Conservation (phyloP, 2,329 filamentous ascomycete species). For the Capronia epimyces region DNA sequence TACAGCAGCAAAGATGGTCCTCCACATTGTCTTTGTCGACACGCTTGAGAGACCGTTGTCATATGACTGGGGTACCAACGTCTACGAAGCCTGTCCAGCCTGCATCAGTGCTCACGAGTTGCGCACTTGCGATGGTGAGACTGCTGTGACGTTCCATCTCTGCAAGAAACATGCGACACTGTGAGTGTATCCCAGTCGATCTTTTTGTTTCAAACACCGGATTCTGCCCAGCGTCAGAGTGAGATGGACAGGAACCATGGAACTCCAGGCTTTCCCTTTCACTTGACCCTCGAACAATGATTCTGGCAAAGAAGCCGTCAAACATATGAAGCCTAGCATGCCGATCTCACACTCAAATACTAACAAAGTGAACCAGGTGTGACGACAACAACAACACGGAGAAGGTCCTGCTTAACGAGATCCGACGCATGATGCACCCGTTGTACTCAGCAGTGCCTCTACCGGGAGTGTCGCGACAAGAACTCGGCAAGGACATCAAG, state of each 20-base stretch:
- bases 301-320: not conserved
- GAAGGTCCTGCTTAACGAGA: constrained; percentile 9
- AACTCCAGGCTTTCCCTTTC: no score
- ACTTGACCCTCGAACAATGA: no score
- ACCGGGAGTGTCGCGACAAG: not conserved
- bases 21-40: constrained; percentile 7
- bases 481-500: constrained; percentile 8
- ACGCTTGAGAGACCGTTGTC: constrained; percentile 4
- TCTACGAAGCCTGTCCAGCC: constrained; percentile 13
- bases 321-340: not conserved
- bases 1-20: constrained; percentile 11
- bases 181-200: constrained; percentile 6
- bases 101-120: constrained; percentile 19
- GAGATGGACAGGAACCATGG: no score
- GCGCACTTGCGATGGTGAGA: constrained; percentile 19
- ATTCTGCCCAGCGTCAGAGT: no score
- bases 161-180: constrained; percentile 12
- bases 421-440: constrained; percentile 11
- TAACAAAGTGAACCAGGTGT: not conserved
- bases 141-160: constrained; percentile 12
- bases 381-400: not conserved
- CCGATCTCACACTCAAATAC: not conserved
- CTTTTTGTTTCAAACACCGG: not conserved
- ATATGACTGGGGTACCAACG: constrained; percentile 12
- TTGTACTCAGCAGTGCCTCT: constrained; percentile 9